Evolutionary conservation across 306 rosid species (phyloP), one percentile per base, ranked within the genome.

Genomic region (Lotus japonicus): DNA sequence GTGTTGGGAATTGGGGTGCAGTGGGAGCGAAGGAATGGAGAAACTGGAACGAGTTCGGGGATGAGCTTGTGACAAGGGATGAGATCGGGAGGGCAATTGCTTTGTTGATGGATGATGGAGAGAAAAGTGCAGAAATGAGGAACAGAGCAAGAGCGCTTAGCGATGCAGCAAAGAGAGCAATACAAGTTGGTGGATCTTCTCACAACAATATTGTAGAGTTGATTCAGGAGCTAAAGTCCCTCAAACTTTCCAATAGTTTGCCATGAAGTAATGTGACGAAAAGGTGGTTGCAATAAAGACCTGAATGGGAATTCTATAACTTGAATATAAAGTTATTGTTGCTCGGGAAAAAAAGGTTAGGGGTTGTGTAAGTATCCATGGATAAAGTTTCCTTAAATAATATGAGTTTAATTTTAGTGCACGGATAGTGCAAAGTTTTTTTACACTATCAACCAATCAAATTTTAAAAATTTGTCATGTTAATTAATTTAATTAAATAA

Each of bases 1-100:
- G 84, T 79, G 53, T 11, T 76, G 54, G 33, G n/a, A 9, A 73
- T 83, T 36, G 87, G 79, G 18, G 83, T 77, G 4, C 35, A 1
- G 81, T 80, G 16, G 84, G 84, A 2, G 58, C 55, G 0, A 80
- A 74, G 11, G 77, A 70, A 6, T 70, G 80, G 80, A 75, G 70
- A 6, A 21, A 70, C 11, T 74, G 77, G 84, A 64, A 75, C 0
- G 50, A 75, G 35, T 59, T 80, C 49, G 77, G 71, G 10, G 26
- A 52, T 7, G 70, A 79, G 36, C 48, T 75, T 0, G 70, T 80
- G 66, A 70, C 16, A 6, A n/a, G 65, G 4, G 80, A 69, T 3
- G 84, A 74, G 0, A 64, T 74, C 11, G 69, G 68, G 7, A 64
- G 51, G 4, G 74, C 80, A 0, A 61, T 70, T 2, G 69, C 48